phyloP scores from a whole-genome alignment of 2,329 filamentous ascomycete species.

The Penicillium griseofulvum region DNA sequence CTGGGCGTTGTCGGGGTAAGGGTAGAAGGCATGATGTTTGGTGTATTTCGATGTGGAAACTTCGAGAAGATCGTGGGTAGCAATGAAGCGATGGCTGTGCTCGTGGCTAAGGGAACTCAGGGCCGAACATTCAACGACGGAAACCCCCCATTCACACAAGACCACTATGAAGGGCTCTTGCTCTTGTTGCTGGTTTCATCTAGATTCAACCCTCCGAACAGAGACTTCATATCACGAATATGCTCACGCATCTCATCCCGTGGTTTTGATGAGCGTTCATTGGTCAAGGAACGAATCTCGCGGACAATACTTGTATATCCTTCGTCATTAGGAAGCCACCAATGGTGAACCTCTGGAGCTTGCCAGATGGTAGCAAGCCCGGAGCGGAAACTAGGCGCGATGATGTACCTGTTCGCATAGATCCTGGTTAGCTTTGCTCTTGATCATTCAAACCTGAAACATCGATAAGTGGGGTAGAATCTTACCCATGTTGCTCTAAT shows the following conservation, averaged over 20 bases:
- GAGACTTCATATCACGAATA: slow-evolving; percentile 69
- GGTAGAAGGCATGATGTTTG: neutral
- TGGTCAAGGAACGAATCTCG: slow-evolving; percentile 75
- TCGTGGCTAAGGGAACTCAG: neutral
- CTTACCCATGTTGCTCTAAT: slow-evolving; percentile 76
- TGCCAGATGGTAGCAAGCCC: slow-evolving; percentile 75
- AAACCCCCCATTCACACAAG: slow-evolving; percentile 2
- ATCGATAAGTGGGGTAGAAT: neutral
- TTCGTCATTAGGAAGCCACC: slow-evolving; percentile 88
- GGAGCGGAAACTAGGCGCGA: slow-evolving; percentile 68
- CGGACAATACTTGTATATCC: slow-evolving; percentile 70
- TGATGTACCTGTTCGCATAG: slow-evolving; percentile 68
- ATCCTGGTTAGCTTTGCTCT: slow-evolving; percentile 2
- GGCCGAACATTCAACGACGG: neutral
- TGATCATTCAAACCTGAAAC: neutral
- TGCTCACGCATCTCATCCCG: slow-evolving; percentile 58
- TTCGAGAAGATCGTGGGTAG: neutral
- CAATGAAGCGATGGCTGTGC: neutral
- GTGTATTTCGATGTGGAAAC: neutral
- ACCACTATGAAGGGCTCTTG: slow-evolving; percentile 23
- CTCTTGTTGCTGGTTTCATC: slow-evolving; percentile 38
- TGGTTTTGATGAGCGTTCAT: slow-evolving; percentile 65
- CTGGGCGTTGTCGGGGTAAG: neutral
- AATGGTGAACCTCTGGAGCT: slow-evolving; percentile 67
- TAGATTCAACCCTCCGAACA: slow-evolving; percentile 65